Conservation (phyloP, 176 grass and related monocot genomes). For the Oryza brachyantha region DNA sequence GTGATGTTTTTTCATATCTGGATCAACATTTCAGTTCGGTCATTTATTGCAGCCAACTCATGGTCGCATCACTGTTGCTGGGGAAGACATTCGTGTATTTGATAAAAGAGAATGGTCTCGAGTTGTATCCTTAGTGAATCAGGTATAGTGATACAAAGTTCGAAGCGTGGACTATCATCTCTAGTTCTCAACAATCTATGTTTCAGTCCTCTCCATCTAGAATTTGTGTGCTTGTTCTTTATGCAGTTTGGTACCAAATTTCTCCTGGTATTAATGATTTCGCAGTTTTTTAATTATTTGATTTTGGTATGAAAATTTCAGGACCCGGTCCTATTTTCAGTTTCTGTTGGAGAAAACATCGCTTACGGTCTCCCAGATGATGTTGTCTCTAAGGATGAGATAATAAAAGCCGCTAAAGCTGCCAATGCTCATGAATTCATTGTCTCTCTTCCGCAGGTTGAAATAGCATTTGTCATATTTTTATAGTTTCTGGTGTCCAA, state of each 20-base stretch:
- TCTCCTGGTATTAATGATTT: background rate
- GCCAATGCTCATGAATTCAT: conserved; percentile 99
- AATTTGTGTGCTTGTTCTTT: background rate
- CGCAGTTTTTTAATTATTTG: background rate
- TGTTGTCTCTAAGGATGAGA: conserved; percentile 87
- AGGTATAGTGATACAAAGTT: conserved; percentile 44
- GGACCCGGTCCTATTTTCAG: conserved; percentile 91
- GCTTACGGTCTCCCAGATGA: conserved; percentile 95
- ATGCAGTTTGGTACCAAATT: background rate
- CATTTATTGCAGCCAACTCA: conserved; percentile 68
- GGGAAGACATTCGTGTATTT: conserved; percentile 93
- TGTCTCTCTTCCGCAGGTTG: conserved; percentile 90
- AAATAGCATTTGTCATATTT: background rate
- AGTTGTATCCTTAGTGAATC: conserved; percentile 86
- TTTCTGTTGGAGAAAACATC: conserved; percentile 92
- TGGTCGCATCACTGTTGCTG: conserved; percentile 80
- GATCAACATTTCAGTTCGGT: conserved; percentile 29
- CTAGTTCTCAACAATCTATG: background rate
- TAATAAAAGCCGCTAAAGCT: conserved; percentile 97
- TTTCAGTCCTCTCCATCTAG: background rate
- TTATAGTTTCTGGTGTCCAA: background rate
- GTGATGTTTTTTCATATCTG: conserved; percentile 3
- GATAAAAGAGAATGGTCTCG: conserved; percentile 97
- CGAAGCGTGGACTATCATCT: background rate
- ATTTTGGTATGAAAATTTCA: conserved; percentile 28